Evolutionary conservation across 805 yeast genomes (phyloP).

Genomic region (Yarrowia sp.): DNA sequence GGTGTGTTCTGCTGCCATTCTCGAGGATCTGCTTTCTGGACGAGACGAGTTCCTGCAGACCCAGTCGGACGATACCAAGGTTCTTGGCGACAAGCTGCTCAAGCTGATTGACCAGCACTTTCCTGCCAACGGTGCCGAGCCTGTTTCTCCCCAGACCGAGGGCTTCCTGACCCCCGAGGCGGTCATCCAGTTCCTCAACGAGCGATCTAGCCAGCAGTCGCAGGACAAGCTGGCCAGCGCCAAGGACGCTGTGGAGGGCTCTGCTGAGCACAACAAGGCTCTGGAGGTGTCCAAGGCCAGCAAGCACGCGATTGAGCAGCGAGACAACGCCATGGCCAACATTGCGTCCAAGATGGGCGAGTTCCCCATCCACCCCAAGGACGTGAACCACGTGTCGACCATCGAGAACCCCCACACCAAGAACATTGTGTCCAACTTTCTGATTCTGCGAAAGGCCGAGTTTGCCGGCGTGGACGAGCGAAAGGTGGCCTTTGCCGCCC

Average conservation of each 20-base stretch:
- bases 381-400: conserved; percentile 20
- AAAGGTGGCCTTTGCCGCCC: conserved; percentile 13
- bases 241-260: background rate
- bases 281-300: conserved; percentile 41
- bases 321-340: conserved; percentile 39
- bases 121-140: background rate
- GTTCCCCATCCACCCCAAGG: conserved; percentile 31
- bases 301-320: conserved; percentile 42
- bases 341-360: conserved; percentile 39
- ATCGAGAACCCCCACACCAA: background rate
- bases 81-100: background rate
- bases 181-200: background rate
- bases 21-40: conserved; percentile 31
- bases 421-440: background rate
- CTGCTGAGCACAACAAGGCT: background rate
- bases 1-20: conserved; percentile 2
- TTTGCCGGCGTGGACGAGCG: background rate
- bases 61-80: background rate
- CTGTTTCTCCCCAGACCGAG: background rate
- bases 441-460: conserved; percentile 2
- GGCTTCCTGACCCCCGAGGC: conserved; percentile 9
- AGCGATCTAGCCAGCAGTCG: background rate
- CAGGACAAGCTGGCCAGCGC: background rate
- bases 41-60: conserved; percentile 2
- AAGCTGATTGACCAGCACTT: conserved; percentile 20